Percentiles rank a stretch among this genome's conserved stretches.
These are phyloP conservation scores for Mortierella alpina DNA, from an alignment of 192 early-diverging fungal genomes.

Conservation along the genomic window DNA sequence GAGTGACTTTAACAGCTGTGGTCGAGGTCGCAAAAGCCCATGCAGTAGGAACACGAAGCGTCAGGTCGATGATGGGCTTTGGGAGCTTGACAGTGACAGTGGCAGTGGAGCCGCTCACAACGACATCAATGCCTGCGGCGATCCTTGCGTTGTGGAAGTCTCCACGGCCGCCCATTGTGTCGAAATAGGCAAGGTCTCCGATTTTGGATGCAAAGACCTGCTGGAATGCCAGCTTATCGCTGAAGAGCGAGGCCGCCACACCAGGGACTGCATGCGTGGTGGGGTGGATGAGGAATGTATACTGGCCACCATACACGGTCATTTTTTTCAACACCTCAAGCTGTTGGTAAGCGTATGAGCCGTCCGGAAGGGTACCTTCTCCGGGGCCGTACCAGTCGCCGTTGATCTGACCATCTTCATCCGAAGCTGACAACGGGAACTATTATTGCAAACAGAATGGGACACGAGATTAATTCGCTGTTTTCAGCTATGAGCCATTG, in stretches of 20 bases:
- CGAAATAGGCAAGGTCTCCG: constrained; percentile 18
- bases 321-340: constrained; percentile 18
- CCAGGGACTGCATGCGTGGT: constrained; percentile 7
- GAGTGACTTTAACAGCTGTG: constrained; percentile 10
- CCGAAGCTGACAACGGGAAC: constrained; percentile 32
- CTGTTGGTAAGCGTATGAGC: constrained; percentile 31
- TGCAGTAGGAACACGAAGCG: constrained; percentile 21
- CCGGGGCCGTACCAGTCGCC: constrained; percentile 23
- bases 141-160: constrained; percentile 28
- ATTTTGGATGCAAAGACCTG: constrained; percentile 11
- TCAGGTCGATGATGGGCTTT: constrained; percentile 18
- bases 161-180: constrained; percentile 33
- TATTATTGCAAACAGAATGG: background rate
- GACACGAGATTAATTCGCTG: no score
- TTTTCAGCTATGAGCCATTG: no score
- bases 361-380: constrained; percentile 4
- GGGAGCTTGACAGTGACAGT: constrained; percentile 23
- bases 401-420: constrained; percentile 39
- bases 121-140: constrained; percentile 23
- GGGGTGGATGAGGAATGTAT: constrained; percentile 38
- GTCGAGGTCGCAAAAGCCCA: constrained; percentile 22
- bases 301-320: constrained; percentile 34
- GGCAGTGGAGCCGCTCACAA: constrained; percentile 1
- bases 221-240: constrained; percentile 33
- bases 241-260: background rate